Base-by-base conservation (phyloP, 176 grass and related monocot species). In the Lolium rigidum region DNA sequence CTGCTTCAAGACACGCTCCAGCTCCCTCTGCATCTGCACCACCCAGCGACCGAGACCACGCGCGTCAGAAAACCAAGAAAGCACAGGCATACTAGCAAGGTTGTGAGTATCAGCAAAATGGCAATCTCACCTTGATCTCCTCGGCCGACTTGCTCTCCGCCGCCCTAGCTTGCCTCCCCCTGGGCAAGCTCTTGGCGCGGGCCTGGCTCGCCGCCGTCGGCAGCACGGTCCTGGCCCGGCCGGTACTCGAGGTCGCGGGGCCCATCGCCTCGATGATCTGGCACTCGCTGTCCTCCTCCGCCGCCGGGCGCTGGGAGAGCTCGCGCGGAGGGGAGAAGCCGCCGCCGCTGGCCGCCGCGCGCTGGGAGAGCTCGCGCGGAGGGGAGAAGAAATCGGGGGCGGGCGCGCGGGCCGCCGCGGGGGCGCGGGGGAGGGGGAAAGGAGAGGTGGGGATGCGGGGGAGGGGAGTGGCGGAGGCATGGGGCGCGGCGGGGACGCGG, bases 81-180 rank as follows among this genome's bases (percentile, higher is more conserved):
- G 20, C 21, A 12, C 43, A 66, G 31, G 7, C 52, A 86, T 65
- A 57, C 62, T 3, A 61, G 56, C 56, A 61, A 28, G 60, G 25
- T n/a, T n/a, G n/a, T 35, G 31, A 35, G 2, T 35, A 35, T 3
- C 31, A 35, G 31, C 31, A 2, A 35, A 16, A 18, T 37, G 15
- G 5, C 37, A 74, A 57, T 17, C 88, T 88, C 70, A 95, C 95
- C 93, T 89, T 95, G 75, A 95, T 91, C 80, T 74, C 92, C 68
- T 92, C 88, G 2, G 92, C 22, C 62, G 93, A 90, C 88, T 78
- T 95, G 56, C 74, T 78, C 44, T 74, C 62, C 9, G 54, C 21
- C 55, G 39, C 85, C 62, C 80, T 70, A 25, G 80, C 39, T 1
- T 66, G 85, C 88, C n/a, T 72, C 50, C 44, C 90, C 93, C 58